Evolutionary conservation across 2,329 filamentous ascomycete species (phyloP).

Genomic region (Trichocomaceae sp.): DNA sequence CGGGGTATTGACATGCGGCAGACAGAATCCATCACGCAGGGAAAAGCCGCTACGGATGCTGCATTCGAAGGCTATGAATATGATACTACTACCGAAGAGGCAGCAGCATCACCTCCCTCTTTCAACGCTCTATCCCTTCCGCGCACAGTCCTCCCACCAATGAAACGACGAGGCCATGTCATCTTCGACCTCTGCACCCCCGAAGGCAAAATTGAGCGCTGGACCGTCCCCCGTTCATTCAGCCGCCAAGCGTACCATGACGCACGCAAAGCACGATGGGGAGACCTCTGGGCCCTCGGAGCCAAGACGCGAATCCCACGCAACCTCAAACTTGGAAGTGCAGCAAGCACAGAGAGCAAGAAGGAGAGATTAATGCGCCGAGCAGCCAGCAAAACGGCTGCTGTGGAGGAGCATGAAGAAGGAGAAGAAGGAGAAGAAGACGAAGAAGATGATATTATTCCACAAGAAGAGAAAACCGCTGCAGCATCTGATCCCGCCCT

Average conservation of each 20-base stretch:
- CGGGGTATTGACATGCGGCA: constrained; percentile 60
- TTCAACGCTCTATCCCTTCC: constrained; percentile 64
- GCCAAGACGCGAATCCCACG: constrained; percentile 73
- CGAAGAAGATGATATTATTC: neutral
- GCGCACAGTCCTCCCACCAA: constrained; percentile 66
- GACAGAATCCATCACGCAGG: constrained; percentile 41
- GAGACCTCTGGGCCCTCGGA: constrained; percentile 90
- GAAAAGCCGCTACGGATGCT: constrained; percentile 51
- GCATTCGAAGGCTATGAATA: constrained; percentile 75
- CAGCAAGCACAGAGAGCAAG: constrained; percentile 33
- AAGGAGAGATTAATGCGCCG: constrained; percentile 36
- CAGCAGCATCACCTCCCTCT: neutral
- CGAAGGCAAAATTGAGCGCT: constrained; percentile 76
- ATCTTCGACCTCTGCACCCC: constrained; percentile 88
- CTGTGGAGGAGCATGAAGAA: constrained; percentile 16
- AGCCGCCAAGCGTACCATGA: constrained; percentile 81
- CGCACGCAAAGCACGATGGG: constrained; percentile 83
- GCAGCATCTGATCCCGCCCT: constrained; percentile 4
- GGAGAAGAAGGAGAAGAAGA: constrained; percentile 12
- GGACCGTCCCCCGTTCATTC: constrained; percentile 81
- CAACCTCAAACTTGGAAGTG: constrained; percentile 53
- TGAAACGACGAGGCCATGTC: constrained; percentile 85
- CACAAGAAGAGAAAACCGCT: constrained; percentile 7
- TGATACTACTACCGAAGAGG: constrained; percentile 34
- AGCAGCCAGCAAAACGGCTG: constrained; percentile 24